Base-by-base conservation (phyloP, 768 basidiomycete species). In the Boletus rufocinnamomeus region DNA sequence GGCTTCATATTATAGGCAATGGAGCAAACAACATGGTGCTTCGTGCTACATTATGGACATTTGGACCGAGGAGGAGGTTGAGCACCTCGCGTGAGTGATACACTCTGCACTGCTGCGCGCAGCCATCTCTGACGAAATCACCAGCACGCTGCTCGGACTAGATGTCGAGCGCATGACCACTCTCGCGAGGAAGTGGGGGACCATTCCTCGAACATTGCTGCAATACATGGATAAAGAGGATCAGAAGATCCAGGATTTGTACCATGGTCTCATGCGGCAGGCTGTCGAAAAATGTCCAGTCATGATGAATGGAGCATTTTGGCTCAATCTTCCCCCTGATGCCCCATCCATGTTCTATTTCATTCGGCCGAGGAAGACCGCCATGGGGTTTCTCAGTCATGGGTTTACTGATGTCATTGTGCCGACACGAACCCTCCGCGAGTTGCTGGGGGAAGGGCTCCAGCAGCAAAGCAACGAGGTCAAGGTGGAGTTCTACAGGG, bases 391-490 rank as follows among this genome's bases (percentile, higher is more conserved):
- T 9, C 3, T 19, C 10, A 2, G 0, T 19, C 49, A 8, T 21
- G 4, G 1, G 4, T 4, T 17, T 23, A 9, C 23, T 37, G 17
- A 4, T 6, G 7, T 27, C 6, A 25, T 1, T 3, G 6, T 50
- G 2, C 23, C 21, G 1, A 50, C 50, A 11, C 35, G 3, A 50
- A 37, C 50, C 9, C 17, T 50, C 25, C 10, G 35, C 11, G 14
- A 11, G 16, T 7, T 50, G 2, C 4, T 37, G 2, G 50, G 10
- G 1, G 14, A 27, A 6, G 35, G 35, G 1, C 38, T 52, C 13
- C 27, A 2, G 2, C 0, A 2, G 4, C 10, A 16, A 16, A 6
- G 6, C 2, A 16, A 21, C 3, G 0, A 1, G 1, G 21, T 1
- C 13, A 52, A n/a, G n/a, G 6, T n/a, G 1, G 11, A n/a, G 6